phyloP scores from a whole-genome alignment of 805 yeast genomes.

The Cyberlindnera saturnus region DNA sequence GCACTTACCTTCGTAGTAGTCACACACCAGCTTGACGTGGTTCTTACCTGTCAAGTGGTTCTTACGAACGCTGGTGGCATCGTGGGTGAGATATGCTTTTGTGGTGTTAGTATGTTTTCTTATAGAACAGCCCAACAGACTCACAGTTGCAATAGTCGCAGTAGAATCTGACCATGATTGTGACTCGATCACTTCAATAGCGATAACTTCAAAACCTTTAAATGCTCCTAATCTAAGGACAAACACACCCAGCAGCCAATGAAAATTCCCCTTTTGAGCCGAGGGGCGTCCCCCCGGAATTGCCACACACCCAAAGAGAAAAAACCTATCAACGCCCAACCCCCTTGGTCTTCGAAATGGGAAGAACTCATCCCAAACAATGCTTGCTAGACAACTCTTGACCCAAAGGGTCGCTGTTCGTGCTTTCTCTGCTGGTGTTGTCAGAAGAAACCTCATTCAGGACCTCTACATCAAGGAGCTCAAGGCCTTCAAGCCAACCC shows the following conservation, averaged over 20 bases:
- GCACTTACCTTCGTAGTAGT: constrained; percentile 55
- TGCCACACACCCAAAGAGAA: not conserved
- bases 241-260: constrained; percentile 3
- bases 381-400: constrained; percentile 22
- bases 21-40: constrained; percentile 66
- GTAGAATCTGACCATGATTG: constrained; percentile 57
- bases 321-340: not conserved
- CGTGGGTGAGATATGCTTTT: constrained; percentile 71
- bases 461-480: constrained; percentile 85
- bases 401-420: constrained; percentile 25
- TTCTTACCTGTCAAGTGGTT: constrained; percentile 74
- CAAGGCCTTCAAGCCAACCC: constrained; percentile 82
- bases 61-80: constrained; percentile 78
- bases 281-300: not conserved
- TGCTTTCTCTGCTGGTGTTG: constrained; percentile 30
- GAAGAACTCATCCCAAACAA: constrained; percentile 2
- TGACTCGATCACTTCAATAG: too few relatives aligned
- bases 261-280: constrained; percentile 3
- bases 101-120: not conserved
- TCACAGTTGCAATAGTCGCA: constrained; percentile 75
- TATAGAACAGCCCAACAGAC: constrained; percentile 7
- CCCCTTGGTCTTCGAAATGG: not conserved
- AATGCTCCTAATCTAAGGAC: too few relatives aligned
- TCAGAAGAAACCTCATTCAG: constrained; percentile 52
- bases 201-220: too few relatives aligned